Conservation (phyloP, 2,329 filamentous ascomycete genomes). For the Colletotrichum sp. region DNA sequence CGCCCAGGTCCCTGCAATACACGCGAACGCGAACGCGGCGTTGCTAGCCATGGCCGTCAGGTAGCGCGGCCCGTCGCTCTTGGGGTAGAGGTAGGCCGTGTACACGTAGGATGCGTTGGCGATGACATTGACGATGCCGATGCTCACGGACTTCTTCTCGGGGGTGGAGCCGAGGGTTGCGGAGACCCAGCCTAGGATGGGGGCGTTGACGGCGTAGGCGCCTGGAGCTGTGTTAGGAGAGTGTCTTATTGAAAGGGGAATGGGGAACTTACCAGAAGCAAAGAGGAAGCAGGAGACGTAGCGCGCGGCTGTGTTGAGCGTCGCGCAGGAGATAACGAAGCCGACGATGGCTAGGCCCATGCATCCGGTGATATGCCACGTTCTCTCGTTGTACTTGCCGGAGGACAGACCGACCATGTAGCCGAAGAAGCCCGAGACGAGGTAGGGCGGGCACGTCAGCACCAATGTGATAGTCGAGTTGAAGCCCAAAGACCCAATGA, state of each 20-base stretch:
- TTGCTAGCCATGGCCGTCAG: constrained; percentile 41
- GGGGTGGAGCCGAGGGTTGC: constrained; percentile 44
- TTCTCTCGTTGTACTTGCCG: constrained; percentile 45
- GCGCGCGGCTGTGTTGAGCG: constrained; percentile 32
- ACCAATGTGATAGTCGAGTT: constrained; percentile 44
- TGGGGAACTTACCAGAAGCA: constrained; percentile 19
- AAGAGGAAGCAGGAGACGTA: constrained; percentile 40
- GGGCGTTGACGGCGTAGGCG: constrained; percentile 40
- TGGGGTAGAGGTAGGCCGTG: constrained; percentile 48
- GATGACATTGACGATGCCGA: constrained; percentile 48
- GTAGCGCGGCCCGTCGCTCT: constrained; percentile 44
- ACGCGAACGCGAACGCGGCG: constrained; percentile 28
- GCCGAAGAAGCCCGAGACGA: constrained; percentile 46
- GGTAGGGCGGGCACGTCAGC: constrained; percentile 52
- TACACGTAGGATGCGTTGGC: constrained; percentile 50
- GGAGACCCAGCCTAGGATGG: constrained; percentile 42
- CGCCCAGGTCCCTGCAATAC: constrained; percentile 28
- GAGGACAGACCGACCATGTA: constrained; percentile 47
- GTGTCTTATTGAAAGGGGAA: rapidly evolving
- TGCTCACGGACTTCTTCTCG: constrained; percentile 47
- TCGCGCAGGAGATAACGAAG: constrained; percentile 36
- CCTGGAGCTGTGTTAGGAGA: constrained; percentile 14
- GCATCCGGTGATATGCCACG: constrained; percentile 42
- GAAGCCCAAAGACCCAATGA: constrained; percentile 36
- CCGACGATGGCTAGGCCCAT: constrained; percentile 43